Conservation (phyloP, 192 early-diverging fungal genomes). For the Umbelopsis sp. region DNA sequence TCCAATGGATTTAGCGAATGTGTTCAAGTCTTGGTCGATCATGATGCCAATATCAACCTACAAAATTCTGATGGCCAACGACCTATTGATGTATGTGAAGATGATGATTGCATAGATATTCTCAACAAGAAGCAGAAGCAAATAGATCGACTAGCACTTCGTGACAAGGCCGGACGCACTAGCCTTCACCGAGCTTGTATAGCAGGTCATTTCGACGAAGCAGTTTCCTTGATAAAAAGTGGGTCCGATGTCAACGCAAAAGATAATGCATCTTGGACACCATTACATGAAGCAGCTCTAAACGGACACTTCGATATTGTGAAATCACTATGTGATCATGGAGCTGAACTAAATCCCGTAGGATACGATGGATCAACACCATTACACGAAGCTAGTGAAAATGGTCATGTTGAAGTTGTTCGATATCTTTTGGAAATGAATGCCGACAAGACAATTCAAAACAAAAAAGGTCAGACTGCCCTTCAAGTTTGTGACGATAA, state of each 20-base stretch:
- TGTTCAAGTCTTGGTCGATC: constrained; percentile 47
- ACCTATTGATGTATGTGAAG: constrained; percentile 49
- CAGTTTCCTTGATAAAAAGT: constrained; percentile 49
- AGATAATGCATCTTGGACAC: constrained; percentile 68
- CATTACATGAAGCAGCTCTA: constrained; percentile 56
- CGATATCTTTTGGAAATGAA: constrained; percentile 46
- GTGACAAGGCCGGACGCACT: constrained; percentile 51
- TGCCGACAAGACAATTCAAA: constrained; percentile 46
- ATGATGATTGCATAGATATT: constrained; percentile 44
- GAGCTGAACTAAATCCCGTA: constrained; percentile 58
- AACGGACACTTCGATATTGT: constrained; percentile 49
- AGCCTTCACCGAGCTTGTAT: constrained; percentile 50
- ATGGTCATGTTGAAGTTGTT: constrained; percentile 52
- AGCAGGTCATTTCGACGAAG: constrained; percentile 52
- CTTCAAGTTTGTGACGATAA: constrained; percentile 46
- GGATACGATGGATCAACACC: constrained; percentile 64
- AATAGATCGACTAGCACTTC: constrained; percentile 37
- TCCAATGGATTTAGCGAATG: constrained; percentile 49
- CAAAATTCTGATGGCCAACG: constrained; percentile 44
- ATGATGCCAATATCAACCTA: constrained; percentile 60
- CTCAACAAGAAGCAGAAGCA: constrained; percentile 36
- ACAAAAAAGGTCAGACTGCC: constrained; percentile 57
- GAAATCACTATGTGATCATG: constrained; percentile 49
- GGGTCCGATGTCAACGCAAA: constrained; percentile 69
- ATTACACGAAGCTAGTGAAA: constrained; percentile 67